Evolutionary conservation across 2,329 filamentous ascomycete species (phyloP), one percentile per base, ranked within the genome.

Genomic region (Nigrospora sphaerica): DNA sequence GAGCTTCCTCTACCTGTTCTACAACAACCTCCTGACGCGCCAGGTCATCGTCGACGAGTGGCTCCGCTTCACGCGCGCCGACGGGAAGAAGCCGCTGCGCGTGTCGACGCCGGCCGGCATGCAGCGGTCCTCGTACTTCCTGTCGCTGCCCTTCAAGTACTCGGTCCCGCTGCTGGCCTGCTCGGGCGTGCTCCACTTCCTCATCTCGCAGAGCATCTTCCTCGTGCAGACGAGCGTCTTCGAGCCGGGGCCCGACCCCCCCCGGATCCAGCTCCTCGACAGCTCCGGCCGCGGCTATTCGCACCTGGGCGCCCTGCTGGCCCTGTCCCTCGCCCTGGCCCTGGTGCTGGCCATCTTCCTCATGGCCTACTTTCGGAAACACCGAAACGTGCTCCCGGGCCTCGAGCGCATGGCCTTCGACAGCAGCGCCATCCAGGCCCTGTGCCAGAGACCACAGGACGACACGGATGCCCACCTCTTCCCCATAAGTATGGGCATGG

Each of bases 31-130:
- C 7, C 60, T 71, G 18, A 80, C 71, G 0, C 61, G 56, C 2
- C 74, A 77, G 58, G 60, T 73, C 0, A 53, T 70, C 0, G 69
- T 66, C 0, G 54, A 60, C 10, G 77, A 81, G 55, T 81, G 69
- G 58, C 66, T 62, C 38, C 52, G 54, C 0, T 72, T 69, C 54
- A 61, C 63, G 3, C 28, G 16, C 7, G 28, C 36, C 10, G 32
- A 45, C 0, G 16, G 55, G 12, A 57, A 65, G 4, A 70, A 69
- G 35, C 48, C 66, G 0, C 56, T 75, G 2, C 64, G 71, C 6
- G 71, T 74, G 1, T 70, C 68, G 0, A 59, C 62, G 45, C 70
- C 68, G 0, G 47, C 50, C 1, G 67, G 65, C 5, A 55, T 60
- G 4, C 71, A 77, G 50, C 59, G 69, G 4, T 65, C 63, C 0